phyloP scores from a whole-genome alignment of 768 basidiomycete species.

The Cystobasidium tubakii region DNA sequence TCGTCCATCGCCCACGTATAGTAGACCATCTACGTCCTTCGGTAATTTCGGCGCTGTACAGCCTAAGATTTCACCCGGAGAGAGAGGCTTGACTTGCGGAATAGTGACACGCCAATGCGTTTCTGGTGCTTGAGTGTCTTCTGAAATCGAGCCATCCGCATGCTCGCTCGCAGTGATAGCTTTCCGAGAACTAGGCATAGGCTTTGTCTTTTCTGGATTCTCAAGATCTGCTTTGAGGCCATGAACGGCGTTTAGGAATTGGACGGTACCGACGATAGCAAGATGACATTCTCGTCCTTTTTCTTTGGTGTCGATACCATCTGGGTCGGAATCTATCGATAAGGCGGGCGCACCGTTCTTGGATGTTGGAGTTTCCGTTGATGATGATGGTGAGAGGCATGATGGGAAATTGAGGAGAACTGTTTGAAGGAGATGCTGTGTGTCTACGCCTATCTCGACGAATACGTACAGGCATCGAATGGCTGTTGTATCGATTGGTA shows the following conservation, averaged over 20 bases:
- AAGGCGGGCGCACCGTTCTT: constrained; percentile 12
- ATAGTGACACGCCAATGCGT: constrained; percentile 64
- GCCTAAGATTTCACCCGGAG: constrained; percentile 92
- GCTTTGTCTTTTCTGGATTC: constrained; percentile 35
- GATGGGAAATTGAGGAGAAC: constrained; percentile 79
- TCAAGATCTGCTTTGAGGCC: constrained; percentile 71
- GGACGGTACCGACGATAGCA: constrained; percentile 92
- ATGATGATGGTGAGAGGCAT: constrained; percentile 17
- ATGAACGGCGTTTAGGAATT: constrained; percentile 90
- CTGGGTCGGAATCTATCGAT: constrained; percentile 19
- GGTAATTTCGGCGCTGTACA: constrained; percentile 82
- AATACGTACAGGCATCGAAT: constrained; percentile 96
- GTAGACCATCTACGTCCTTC: constrained; percentile 72
- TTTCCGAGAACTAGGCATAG: constrained; percentile 22
- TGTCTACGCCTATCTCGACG: constrained; percentile 92
- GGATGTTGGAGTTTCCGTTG: background rate
- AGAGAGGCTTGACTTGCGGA: constrained; percentile 82
- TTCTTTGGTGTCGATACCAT: background rate
- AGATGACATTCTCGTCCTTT: constrained; percentile 58
- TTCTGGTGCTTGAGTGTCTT: constrained; percentile 25
- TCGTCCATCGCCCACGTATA: constrained; percentile 95
- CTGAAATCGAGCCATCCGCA: background rate
- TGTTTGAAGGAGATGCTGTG: constrained; percentile 70
- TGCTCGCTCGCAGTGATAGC: constrained; percentile 9
- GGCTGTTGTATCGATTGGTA: constrained; percentile 86